Conservation (phyloP, 2,329 filamentous ascomycete species). For the Penicillium sp. region DNA sequence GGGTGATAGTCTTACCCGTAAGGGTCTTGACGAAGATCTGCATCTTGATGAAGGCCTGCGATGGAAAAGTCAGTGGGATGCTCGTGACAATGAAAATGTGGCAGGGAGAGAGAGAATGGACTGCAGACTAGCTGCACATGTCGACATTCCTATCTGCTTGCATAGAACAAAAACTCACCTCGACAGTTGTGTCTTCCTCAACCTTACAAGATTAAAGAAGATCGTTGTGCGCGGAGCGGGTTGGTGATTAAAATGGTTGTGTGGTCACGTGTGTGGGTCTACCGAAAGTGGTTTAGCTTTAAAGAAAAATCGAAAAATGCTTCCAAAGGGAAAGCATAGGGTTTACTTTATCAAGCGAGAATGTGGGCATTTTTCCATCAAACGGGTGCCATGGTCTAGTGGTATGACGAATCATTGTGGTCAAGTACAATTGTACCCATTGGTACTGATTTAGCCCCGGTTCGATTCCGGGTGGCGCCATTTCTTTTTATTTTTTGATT, state of each 20-base stretch:
- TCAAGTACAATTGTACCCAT: not conserved
- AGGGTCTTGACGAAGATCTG: slow-evolving; percentile 64
- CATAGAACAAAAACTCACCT: slow-evolving; percentile 45
- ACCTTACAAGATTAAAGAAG: slow-evolving; percentile 45
- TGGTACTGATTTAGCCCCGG: not conserved
- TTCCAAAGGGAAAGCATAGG: too few relatives aligned
- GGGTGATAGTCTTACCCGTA: slow-evolving; percentile 99
- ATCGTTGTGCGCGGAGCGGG: slow-evolving; percentile 24
- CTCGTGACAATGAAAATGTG: not conserved
- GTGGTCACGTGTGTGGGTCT: slow-evolving; percentile 35
- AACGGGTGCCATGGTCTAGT: not conserved
- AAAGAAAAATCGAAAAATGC: too few relatives aligned
- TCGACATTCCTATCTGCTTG: slow-evolving; percentile 5
- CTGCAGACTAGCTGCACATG: not conserved
- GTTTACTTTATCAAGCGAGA: too few relatives aligned
- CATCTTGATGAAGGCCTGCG: slow-evolving; percentile 49
- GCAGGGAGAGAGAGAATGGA: not conserved
- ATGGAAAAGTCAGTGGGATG: slow-evolving; percentile 17
- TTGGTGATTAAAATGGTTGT: slow-evolving; percentile 41
- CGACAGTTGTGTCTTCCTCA: slow-evolving; percentile 62
- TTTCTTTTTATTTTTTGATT: not conserved
- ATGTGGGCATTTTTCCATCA: too few relatives aligned
- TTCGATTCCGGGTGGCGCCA: slow-evolving; percentile 2
- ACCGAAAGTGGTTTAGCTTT: not conserved
- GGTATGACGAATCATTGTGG: not conserved